These are phyloP conservation scores for Wickerhamomyces silvicola DNA, from an alignment of 805 yeast genomes.

Conservation along the genomic window DNA sequence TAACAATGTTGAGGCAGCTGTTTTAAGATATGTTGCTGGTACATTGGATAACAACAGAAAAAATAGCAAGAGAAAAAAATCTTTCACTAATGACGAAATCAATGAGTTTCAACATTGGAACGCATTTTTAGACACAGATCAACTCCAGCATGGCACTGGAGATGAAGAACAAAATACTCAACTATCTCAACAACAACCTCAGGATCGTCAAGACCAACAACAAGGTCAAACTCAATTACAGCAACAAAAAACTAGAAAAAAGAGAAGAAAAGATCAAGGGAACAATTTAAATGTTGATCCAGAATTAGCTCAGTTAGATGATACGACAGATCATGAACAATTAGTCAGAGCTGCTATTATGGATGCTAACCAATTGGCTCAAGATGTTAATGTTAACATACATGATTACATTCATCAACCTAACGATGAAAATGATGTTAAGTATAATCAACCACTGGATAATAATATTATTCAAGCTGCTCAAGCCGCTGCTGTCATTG, in stretches of 20 bases:
- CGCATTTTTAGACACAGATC: slow-evolving; percentile 21
- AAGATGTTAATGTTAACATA: slow-evolving; percentile 31
- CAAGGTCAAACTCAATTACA: slow-evolving; percentile 6
- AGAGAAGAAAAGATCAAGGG: slow-evolving; percentile 5
- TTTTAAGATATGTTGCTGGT: slow-evolving; percentile 65
- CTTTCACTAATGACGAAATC: slow-evolving; percentile 14
- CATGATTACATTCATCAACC: slow-evolving; percentile 23
- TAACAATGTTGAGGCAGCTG: slow-evolving; percentile 71
- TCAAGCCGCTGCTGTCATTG: slow-evolving; percentile 19
- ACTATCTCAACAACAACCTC: slow-evolving; percentile 3
- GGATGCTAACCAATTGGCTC: slow-evolving; percentile 60
- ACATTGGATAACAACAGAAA: slow-evolving; percentile 35
- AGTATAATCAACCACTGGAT: slow-evolving; percentile 8
- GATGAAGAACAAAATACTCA: slow-evolving; percentile 10
- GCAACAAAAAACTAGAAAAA: slow-evolving; percentile 4
- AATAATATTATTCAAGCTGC: slow-evolving; percentile 22
- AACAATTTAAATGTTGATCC: slow-evolving; percentile 45
- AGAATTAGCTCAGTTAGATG: slow-evolving; percentile 46
- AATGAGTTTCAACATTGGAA: slow-evolving; percentile 25
- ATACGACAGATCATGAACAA: slow-evolving; percentile 48
- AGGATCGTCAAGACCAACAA: slow-evolving; percentile 24
- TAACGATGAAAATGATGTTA: slow-evolving; percentile 11
- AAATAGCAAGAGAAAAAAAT: slow-evolving; percentile 15
- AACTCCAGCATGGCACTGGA: slow-evolving; percentile 15
- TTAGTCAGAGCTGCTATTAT: slow-evolving; percentile 65